Conservation (phyloP, 805 yeast species). For the Zygosaccharomyces pseudorouxii region DNA sequence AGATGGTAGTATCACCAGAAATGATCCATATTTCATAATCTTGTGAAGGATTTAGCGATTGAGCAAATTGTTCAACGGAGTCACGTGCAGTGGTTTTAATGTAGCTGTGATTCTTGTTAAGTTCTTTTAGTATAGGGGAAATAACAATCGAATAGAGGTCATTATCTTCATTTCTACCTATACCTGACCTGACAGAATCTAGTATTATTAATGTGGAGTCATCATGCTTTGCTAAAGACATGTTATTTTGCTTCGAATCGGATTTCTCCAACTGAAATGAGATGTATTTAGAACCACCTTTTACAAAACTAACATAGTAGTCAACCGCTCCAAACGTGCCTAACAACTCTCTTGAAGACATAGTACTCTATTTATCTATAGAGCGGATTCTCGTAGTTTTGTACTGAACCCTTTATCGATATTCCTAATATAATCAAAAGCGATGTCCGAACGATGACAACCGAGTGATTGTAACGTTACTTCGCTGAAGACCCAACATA, state of each 20-base stretch:
- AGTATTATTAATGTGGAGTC: constrained; percentile 25
- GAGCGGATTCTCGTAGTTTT: neutral
- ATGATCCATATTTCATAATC: constrained; percentile 51
- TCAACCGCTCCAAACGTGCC: constrained; percentile 4
- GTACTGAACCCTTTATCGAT: neutral
- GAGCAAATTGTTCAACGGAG: constrained; percentile 42
- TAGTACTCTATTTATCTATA: no score
- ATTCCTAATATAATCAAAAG: neutral
- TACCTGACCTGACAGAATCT: constrained; percentile 38
- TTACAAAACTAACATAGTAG: constrained; percentile 10
- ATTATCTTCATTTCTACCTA: constrained; percentile 31
- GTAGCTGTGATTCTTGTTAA: constrained; percentile 39
- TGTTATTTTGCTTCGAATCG: neutral
- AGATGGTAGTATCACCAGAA: constrained; percentile 84
- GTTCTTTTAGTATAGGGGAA: constrained; percentile 42
- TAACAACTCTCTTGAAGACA: neutral
- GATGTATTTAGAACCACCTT: constrained; percentile 12
- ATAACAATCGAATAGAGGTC: constrained; percentile 43
- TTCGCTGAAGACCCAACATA: no score
- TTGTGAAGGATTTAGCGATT: constrained; percentile 20
- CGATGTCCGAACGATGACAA: neutral
- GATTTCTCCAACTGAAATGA: constrained; percentile 11
- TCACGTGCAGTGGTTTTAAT: constrained; percentile 39
- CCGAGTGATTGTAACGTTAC: neutral
- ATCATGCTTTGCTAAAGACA: neutral